A percentile compares a stretch with the other conserved stretches of the same genome.
These are phyloP conservation scores for Actinidia arguta DNA, from an alignment of 179 eudicot genomes.

Conservation along the genomic window DNA sequence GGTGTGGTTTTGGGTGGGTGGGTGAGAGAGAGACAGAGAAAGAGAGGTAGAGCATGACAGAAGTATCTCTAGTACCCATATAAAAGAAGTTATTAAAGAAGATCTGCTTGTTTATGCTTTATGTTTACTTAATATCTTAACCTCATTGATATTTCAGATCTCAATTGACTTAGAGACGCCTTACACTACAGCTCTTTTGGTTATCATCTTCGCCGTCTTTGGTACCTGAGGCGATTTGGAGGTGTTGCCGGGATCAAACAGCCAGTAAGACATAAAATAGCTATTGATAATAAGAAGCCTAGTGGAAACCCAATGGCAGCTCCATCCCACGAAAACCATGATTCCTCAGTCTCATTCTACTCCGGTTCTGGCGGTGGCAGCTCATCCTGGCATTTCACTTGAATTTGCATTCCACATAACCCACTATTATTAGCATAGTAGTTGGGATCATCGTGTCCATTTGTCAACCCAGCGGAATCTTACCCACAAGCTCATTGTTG, in stretches of 20 bases:
- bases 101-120: background rate
- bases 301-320: constrained; percentile 44
- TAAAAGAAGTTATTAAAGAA: too few species aligned
- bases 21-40: too few species aligned
- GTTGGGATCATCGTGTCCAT: constrained; percentile 47
- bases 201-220: background rate
- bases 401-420: constrained; percentile 59
- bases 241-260: constrained; percentile 21
- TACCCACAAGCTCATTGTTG: constrained; percentile 51
- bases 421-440: constrained; percentile 57
- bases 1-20: too few species aligned
- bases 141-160: background rate
- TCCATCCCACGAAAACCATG: constrained; percentile 54
- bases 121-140: background rate
- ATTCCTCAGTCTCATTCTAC: constrained; percentile 24
- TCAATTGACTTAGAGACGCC: background rate
- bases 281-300: constrained; percentile 38
- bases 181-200: background rate
- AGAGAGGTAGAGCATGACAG: too few species aligned
- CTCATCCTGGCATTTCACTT: constrained; percentile 38
- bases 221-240: background rate
- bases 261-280: constrained; percentile 26
- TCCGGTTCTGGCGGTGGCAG: constrained; percentile 14
- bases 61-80: too few species aligned
- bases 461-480: constrained; percentile 54